phyloP scores from a whole-genome alignment of 208 protist species.

The Strigomonas culicis region DNA sequence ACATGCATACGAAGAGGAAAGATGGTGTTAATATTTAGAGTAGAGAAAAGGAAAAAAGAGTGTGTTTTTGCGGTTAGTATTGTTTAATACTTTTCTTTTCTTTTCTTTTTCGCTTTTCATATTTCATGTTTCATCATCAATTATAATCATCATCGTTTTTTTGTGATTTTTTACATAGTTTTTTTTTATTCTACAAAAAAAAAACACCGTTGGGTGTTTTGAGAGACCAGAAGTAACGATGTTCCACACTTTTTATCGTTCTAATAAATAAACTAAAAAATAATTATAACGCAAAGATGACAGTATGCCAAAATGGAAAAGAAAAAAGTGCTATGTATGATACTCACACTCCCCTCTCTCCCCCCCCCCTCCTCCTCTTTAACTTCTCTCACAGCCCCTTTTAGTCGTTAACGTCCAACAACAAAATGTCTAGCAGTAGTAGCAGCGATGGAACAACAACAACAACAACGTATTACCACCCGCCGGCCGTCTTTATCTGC shows the following conservation, averaged over 20 bases:
- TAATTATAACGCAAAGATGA: neutral
- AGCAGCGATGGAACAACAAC: neutral
- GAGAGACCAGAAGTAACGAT: no score
- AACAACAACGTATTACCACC: conserved; percentile 17
- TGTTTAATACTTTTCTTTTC: conserved; percentile 1
- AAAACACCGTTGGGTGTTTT: no score
- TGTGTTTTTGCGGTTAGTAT: neutral
- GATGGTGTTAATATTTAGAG: no score
- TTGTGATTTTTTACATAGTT: conserved; percentile 4
- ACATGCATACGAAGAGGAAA: no score
- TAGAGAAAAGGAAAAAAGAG: no score
- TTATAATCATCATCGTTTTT: conserved; percentile 4
- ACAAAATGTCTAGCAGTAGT: neutral
- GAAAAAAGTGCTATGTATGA: neutral
- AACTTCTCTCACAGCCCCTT: conserved; percentile 10
- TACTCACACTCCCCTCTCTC: neutral
- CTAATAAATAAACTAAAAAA: neutral
- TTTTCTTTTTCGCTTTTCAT: neutral
- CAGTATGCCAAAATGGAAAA: no score
- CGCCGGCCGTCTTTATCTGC: conserved; percentile 12
- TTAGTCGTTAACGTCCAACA: conserved; percentile 2
- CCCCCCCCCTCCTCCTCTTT: neutral
- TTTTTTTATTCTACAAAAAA: conserved; percentile 16
- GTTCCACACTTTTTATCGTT: neutral
- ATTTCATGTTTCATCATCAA: no score